Conservation (phyloP, 2,329 filamentous ascomycete genomes). For the Sporothrix variecibatus region DNA sequence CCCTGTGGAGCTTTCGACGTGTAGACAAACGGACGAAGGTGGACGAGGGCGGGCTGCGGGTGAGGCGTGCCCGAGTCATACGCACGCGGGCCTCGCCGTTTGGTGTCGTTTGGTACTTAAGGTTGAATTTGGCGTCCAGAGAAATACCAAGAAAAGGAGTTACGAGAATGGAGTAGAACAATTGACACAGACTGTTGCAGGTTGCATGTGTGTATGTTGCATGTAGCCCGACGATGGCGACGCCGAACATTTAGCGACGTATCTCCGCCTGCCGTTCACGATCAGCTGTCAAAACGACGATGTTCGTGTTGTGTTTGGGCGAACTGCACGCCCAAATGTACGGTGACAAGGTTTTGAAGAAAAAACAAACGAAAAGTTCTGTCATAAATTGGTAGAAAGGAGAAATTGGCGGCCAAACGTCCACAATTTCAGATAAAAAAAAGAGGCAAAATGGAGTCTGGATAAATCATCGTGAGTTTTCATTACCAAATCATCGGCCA, state of each 20-base stretch:
- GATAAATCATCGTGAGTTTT: neutral
- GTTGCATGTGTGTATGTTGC: neutral
- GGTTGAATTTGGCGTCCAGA: neutral
- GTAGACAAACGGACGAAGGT: neutral
- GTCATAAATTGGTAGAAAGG: neutral
- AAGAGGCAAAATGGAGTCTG: constrained; percentile 32
- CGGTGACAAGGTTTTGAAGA: neutral
- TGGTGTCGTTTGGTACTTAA: neutral
- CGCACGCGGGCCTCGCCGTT: constrained; percentile 4
- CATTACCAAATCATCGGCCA: constrained; percentile 24
- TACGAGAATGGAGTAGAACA: neutral
- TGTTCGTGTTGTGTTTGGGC: neutral
- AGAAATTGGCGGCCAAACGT: neutral
- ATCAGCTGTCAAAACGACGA: neutral
- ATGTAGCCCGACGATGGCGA: neutral
- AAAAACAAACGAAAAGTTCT: neutral
- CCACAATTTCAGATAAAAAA: neutral
- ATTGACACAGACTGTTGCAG: neutral
- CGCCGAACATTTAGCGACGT: neutral
- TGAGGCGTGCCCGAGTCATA: neutral
- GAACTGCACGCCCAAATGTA: neutral
- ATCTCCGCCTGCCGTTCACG: neutral
- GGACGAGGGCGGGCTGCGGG: neutral
- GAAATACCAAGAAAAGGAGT: neutral
- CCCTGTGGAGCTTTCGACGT: neutral